Evolutionary conservation across 495 filamentous ascomycete genomes (phyloP), one percentile per base, ranked within the genome.

Genomic region (Talaromyces trachyspermus): DNA sequence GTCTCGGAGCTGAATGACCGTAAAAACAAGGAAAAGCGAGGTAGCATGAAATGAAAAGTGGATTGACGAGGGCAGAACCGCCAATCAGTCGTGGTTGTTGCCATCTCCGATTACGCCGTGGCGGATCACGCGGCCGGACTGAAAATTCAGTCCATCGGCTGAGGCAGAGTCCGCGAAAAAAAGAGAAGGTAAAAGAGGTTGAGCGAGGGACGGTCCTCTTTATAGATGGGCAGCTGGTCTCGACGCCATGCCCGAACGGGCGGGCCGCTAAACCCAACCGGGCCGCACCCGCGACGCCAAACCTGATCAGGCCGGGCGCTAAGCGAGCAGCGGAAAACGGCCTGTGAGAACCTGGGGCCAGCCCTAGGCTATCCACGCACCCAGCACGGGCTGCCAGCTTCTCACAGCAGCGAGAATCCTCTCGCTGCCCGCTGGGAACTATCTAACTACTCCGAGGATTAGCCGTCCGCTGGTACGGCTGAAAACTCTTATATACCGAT

Each of bases 241-340:
- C 41, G 41, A 30, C 23, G 41, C 41, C 23, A 43, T 43, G 15
- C 41, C 41, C n/a, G 41, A 43, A 43, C 26, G 26, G n/a, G 41
- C 23, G 23, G 23, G n/a, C n/a, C 41, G 41, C 41, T 43, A 43
- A 43, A 43, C 41, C 38, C 4, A 9, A 36, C 33, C 33, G 33
- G 33, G 33, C 33, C 3, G 5, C 4, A 1, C 1, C 20, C 19
- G 38, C 38, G 7, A n/a, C 38, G 23, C 19, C 19, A 41, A 2
- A 25, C 38, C 38, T 20, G 22, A 41, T 23, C 20, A 5, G 38
- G 38, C 38, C 19, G 19, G 38, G 7, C 22, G 38, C 38, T 41
- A 41, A 41, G 5, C 38, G 20, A 1, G 38, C 20, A n/a, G 9
- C 38, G 38, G 38, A 25, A 41, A 41, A 25, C 19, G 10, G 38